A percentile compares a stretch with the other conserved stretches of the same genome.
Evolutionary conservation across 140 eudicot genomes (phyloP).

Genomic region (Erigeron philadelphicus): DNA sequence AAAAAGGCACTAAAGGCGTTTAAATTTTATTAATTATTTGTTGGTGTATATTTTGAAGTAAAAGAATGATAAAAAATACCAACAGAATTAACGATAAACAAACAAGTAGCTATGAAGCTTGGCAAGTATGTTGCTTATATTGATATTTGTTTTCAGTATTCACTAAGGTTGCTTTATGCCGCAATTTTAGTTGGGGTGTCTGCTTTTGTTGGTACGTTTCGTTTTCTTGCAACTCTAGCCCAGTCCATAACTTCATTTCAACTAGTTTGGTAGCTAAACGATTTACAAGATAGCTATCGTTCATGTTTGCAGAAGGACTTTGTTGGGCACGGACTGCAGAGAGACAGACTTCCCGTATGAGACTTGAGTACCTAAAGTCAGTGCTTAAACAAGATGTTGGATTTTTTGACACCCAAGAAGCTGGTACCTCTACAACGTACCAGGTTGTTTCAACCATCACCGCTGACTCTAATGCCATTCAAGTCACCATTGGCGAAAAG

Average conservation of each 20-base stretch:
- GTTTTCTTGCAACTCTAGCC: background rate
- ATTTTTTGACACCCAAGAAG: constrained; percentile 37
- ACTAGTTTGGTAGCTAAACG: background rate
- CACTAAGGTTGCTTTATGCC: constrained; percentile 59
- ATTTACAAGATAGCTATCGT: background rate
- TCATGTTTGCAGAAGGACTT: constrained; percentile 37
- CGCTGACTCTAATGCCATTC: constrained; percentile 33
- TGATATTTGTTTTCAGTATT: constrained; percentile 35
- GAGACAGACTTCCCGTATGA: constrained; percentile 36
- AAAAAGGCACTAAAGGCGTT: too few species aligned
- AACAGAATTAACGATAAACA: too few species aligned
- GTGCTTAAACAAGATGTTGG: constrained; percentile 38
- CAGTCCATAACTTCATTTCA: background rate
- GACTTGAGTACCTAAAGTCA: constrained; percentile 32
- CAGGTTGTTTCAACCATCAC: constrained; percentile 35
- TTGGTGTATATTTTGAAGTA: too few species aligned
- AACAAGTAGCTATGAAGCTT: too few species aligned
- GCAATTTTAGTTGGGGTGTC: constrained; percentile 60
- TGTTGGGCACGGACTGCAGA: constrained; percentile 43
- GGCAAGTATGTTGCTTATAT: too few species aligned
- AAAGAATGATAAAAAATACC: too few species aligned
- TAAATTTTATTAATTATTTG: too few species aligned
- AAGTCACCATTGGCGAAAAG: constrained; percentile 41
- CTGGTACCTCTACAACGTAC: constrained; percentile 32
- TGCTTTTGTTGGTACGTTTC: constrained; percentile 57